These are phyloP conservation scores for Linum lewisii DNA, from an alignment of 345 rosid genomes.

Conservation along the genomic window DNA sequence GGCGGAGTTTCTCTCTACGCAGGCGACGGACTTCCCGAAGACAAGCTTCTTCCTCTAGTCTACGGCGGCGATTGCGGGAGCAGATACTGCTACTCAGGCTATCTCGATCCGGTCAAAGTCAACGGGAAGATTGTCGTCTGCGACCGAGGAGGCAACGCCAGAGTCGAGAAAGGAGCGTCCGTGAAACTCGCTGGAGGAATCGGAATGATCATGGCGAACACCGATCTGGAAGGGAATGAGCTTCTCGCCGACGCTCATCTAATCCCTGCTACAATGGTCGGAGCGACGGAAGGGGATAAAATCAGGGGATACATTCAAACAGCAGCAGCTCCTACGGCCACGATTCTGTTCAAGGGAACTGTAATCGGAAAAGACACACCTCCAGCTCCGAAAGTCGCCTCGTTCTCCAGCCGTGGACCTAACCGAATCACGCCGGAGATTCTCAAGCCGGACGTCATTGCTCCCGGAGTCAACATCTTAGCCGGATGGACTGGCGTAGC, in stretches of 20 bases:
- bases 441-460: constrained; percentile 24
- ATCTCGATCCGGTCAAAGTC: constrained; percentile 12
- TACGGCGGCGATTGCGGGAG: constrained; percentile 58
- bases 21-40: constrained; percentile 31
- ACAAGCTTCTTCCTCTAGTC: constrained; percentile 38
- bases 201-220: constrained; percentile 25
- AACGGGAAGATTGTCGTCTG: constrained; percentile 25
- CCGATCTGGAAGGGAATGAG: constrained; percentile 20
- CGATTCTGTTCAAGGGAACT: constrained; percentile 20
- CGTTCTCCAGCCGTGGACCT: constrained; percentile 26
- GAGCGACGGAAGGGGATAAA: constrained; percentile 12
- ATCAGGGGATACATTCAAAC: constrained; percentile 15
- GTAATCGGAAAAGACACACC: constrained; percentile 18
- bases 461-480: constrained; percentile 23
- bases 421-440: constrained; percentile 21
- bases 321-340: constrained; percentile 16
- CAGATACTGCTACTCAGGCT: constrained; percentile 22
- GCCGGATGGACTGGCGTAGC: constrained; percentile 23
- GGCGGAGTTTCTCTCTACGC: constrained; percentile 67
- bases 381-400: constrained; percentile 22
- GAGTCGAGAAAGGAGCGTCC: constrained; percentile 24
- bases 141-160: constrained; percentile 23
- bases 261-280: constrained; percentile 25
- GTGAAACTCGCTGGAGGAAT: constrained; percentile 25
- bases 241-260: constrained; percentile 27